Evolutionary conservation across 768 basidiomycete genomes (phyloP), one percentile per base, ranked within the genome.

Genomic region (Termitomyces heimii): DNA sequence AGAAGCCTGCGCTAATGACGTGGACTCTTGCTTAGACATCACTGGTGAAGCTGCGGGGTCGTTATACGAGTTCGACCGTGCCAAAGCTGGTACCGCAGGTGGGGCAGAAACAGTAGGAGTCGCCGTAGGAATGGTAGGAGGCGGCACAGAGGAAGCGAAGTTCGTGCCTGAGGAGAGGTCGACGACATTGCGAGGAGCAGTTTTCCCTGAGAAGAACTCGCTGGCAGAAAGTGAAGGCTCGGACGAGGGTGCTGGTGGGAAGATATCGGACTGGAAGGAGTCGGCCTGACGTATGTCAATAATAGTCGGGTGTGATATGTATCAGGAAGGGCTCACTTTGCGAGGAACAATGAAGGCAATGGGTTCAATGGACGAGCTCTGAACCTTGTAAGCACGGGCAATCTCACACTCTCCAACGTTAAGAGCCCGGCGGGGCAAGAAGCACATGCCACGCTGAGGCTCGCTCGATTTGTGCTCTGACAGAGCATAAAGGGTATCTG

Each of bases 191-290:
- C 85, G 80, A n/a, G 84, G 71, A 3, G 86, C 82, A 12, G 78
- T 79, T 74, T 95, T 96, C 48, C 94, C 94, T 12, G 79, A 73
- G 74, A 98, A 93, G 77, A 91, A 98, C 63, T 97, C 93, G 58
- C 83, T 77, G 9, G 95, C 89, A 20, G 82, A 77, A 48, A 95
- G 80, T 6, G 92, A 83, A 16, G 94, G 82, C 65, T 95, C 89
- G 55, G 79, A 70, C 5, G 93, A 92, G 0, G 85, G 85, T 0
- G 94, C 96, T 9, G 92, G 91, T 5, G 97, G 96, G 79, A 84
- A 98, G 70, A 98, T 96, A 71, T 98, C 96, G 14, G 93, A 86
- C 71, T 98, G 96, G 91, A 98, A 98, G 5, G 87, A 85, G 57
- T 98, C 94, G 37, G 94, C 82, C 91, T 94, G 68, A 58, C 26